Base-by-base conservation (phyloP, 805 yeast species). In the Yarrowia yakushimensis region DNA sequence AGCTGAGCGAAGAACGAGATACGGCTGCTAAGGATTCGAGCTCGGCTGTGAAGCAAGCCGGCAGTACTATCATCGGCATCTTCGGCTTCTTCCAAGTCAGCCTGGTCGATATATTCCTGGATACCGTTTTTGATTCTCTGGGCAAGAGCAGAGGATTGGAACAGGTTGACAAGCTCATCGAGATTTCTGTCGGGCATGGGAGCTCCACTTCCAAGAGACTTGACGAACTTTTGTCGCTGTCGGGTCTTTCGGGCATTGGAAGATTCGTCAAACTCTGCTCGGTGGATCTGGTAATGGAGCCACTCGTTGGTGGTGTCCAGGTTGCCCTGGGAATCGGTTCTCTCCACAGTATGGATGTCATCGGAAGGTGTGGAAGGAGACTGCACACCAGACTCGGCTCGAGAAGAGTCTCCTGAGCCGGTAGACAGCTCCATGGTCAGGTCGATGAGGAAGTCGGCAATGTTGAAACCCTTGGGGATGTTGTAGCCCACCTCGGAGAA, bases 381-480 rank as follows among this genome's bases (percentile, higher is more conserved):
- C 2, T 42, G 43, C 2, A 31, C 33, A 6, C 36, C 34, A 6
- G 59, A 46, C 3, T 48, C 63, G 8, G 62, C 65, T 13, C 23
- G 54, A 11, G 46, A 48, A 5, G 64, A 46, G 23, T 28, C 22
- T 10, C 45, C 62, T 2, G 65, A 66, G 59, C 25, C 46, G 30
- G 55, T 52, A 12, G 67, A 63, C 9, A 79, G 76, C 43, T 84
- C 86, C 72, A 91, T 90, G 0, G 97, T 92, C 37, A 94, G 82
- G 71, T 94, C 99, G 65, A 94, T 88, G 72, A 93, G 77, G 70
- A 85, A 94, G 72, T 94, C 99, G 1, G 98, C 99, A 69, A 94
- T 83, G 70, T 94, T 94, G 72, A 89, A 93, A 37, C 97, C 97
- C 13, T 80, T 72, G 1, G 99, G 99, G 74, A 97, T 90, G 59